Conservation (phyloP, 495 filamentous ascomycete species). For the Penicillium daleae region DNA sequence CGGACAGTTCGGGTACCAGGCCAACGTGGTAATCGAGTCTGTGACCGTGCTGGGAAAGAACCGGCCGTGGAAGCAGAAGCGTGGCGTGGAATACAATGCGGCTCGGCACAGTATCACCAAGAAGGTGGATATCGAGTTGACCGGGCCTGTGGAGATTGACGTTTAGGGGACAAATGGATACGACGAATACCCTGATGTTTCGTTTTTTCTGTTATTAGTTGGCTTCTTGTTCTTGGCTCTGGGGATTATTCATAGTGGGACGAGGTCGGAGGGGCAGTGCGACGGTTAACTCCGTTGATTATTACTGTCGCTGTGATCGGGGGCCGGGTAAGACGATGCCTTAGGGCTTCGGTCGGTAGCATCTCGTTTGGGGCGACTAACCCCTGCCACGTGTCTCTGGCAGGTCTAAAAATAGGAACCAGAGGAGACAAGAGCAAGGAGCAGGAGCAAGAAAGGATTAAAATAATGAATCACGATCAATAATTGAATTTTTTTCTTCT, state of each 20-base stretch:
- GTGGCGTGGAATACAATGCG: slow-evolving; percentile 15
- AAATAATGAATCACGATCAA: neutral
- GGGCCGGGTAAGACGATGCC: neutral
- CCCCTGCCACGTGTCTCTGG: slow-evolving; percentile 1
- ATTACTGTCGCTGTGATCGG: neutral
- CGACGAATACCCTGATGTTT: neutral
- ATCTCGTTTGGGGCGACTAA: neutral
- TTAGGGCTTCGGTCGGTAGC: neutral
- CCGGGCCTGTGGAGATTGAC: slow-evolving; percentile 26
- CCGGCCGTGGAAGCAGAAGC: slow-evolving; percentile 1
- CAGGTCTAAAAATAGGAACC: neutral
- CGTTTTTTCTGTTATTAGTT: neutral
- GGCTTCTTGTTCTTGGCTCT: neutral
- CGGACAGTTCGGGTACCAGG: slow-evolving; percentile 56
- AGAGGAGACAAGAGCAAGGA: neutral
- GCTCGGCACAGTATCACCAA: slow-evolving; percentile 28
- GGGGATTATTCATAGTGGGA: neutral
- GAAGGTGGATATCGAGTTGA: slow-evolving; percentile 30
- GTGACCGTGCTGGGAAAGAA: slow-evolving; percentile 58
- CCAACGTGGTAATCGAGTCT: slow-evolving; percentile 45
- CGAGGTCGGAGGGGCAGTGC: neutral
- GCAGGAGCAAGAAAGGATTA: neutral
- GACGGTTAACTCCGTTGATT: neutral
- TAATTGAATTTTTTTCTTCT: neutral
- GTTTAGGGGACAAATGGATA: slow-evolving; percentile 2